Evolutionary conservation across 805 yeast genomes (phyloP).

Genomic region (Tetrapisispora phaffii): DNA sequence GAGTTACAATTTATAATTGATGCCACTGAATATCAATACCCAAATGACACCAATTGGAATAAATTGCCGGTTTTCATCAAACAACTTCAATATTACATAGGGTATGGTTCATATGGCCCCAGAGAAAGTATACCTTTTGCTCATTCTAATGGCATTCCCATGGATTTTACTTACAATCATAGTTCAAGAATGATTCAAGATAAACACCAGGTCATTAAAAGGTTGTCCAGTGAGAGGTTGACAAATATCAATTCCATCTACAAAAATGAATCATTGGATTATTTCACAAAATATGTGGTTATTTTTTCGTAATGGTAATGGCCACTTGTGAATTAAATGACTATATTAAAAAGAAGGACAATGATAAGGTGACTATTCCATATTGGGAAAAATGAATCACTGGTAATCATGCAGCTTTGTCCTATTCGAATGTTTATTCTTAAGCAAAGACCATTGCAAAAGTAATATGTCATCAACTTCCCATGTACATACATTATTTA

Average conservation of each 20-base stretch:
- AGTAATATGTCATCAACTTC: no score
- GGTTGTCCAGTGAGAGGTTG: not conserved
- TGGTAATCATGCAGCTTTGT: no score
- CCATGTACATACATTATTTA: no score
- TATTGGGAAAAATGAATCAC: not conserved
- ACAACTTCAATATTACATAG: constrained; percentile 47
- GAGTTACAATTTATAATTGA: constrained; percentile 18
- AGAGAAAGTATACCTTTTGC: constrained; percentile 45
- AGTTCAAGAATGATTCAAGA: not conserved
- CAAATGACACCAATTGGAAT: constrained; percentile 43
- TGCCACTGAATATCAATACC: constrained; percentile 11
- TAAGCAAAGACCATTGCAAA: no score
- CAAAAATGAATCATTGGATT: not conserved
- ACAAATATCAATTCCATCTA: not conserved
- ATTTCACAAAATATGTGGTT: not conserved
- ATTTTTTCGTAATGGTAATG: not conserved
- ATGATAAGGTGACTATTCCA: not conserved
- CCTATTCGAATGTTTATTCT: no score
- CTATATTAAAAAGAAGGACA: not conserved
- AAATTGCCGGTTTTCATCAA: constrained; percentile 40
- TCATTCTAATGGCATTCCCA: not conserved
- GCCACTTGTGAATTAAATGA: not conserved
- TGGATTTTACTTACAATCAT: not conserved
- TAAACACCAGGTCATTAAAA: not conserved
- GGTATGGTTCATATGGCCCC: constrained; percentile 66